phyloP scores from a whole-genome alignment of 129 eudicot genomes.

The Centella asiatica region DNA sequence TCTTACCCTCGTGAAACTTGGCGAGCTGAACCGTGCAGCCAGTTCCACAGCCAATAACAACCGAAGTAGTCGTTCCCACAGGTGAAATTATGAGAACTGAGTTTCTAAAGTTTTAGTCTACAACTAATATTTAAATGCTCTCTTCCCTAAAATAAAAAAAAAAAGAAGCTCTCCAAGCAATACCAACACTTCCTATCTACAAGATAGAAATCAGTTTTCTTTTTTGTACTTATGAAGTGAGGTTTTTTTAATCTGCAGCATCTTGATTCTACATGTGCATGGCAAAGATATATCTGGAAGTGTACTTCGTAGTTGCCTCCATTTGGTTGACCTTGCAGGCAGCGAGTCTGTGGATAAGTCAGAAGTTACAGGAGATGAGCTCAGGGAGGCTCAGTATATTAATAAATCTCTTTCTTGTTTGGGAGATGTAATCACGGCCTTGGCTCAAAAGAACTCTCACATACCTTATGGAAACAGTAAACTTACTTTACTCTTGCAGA shows the following conservation, averaged over 20 bases:
- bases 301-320: slow-evolving; percentile 60
- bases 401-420: slow-evolving; percentile 80
- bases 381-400: slow-evolving; percentile 62
- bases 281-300: slow-evolving; percentile 77
- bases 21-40: slow-evolving; percentile 63
- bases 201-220: neutral
- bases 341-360: slow-evolving; percentile 70
- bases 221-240: neutral
- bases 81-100: slow-evolving; percentile 27
- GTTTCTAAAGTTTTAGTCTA: too few relatives aligned
- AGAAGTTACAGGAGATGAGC: slow-evolving; percentile 72
- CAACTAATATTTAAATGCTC: too few relatives aligned
- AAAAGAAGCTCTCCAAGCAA: too few relatives aligned
- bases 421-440: slow-evolving; percentile 76
- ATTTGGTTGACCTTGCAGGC: slow-evolving; percentile 88
- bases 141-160: neutral
- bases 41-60: slow-evolving; percentile 58
- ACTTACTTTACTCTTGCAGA: slow-evolving; percentile 76
- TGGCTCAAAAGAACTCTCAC: slow-evolving; percentile 72
- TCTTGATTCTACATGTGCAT: slow-evolving; percentile 65
- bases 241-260: slow-evolving; percentile 38
- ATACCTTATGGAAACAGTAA: slow-evolving; percentile 86
- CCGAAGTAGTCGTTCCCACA: slow-evolving; percentile 74
- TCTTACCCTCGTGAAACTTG: slow-evolving; percentile 53
- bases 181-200: too few relatives aligned